phyloP scores from a whole-genome alignment of 2,329 filamentous ascomycete genomes.

The Aureobasidium uvarum region DNA sequence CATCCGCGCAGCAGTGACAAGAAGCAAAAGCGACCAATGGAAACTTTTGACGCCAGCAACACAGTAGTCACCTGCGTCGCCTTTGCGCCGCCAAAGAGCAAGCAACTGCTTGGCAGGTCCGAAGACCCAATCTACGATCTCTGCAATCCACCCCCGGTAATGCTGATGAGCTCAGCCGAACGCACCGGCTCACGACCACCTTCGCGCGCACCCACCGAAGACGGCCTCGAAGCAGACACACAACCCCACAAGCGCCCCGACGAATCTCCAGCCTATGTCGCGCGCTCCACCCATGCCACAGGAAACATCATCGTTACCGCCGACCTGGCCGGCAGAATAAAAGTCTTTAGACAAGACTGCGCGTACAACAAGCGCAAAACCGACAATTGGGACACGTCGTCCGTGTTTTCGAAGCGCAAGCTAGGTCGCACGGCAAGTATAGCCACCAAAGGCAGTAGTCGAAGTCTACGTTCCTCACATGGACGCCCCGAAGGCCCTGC shows the following conservation, averaged over 20 bases:
- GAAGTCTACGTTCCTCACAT: constrained; percentile 35
- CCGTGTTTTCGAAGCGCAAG: constrained; percentile 69
- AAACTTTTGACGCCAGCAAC: constrained; percentile 87
- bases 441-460: constrained; percentile 52
- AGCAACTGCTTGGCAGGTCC: constrained; percentile 73
- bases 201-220: constrained; percentile 50
- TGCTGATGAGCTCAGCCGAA: constrained; percentile 72
- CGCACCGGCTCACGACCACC: constrained; percentile 45
- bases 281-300: constrained; percentile 70
- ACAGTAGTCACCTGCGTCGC: constrained; percentile 86
- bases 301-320: constrained; percentile 93
- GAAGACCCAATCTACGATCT: constrained; percentile 94
- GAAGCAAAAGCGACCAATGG: constrained; percentile 76
- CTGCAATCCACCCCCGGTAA: constrained; percentile 91
- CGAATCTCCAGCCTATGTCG: constrained; percentile 73
- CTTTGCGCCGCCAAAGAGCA: constrained; percentile 75
- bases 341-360: constrained; percentile 94
- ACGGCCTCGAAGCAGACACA: constrained; percentile 37
- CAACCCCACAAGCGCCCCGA: constrained; percentile 46
- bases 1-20: constrained; percentile 59
- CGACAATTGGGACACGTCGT: constrained; percentile 75
- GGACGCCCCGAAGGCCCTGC: constrained; percentile 48
- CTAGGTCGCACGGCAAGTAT: constrained; percentile 56
- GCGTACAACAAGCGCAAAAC: constrained; percentile 71
- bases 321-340: constrained; percentile 83